Percentiles rank a stretch among this genome's conserved stretches.
phyloP scores from a whole-genome alignment of 495 filamentous ascomycete species.

The Penicillium ucsense region DNA sequence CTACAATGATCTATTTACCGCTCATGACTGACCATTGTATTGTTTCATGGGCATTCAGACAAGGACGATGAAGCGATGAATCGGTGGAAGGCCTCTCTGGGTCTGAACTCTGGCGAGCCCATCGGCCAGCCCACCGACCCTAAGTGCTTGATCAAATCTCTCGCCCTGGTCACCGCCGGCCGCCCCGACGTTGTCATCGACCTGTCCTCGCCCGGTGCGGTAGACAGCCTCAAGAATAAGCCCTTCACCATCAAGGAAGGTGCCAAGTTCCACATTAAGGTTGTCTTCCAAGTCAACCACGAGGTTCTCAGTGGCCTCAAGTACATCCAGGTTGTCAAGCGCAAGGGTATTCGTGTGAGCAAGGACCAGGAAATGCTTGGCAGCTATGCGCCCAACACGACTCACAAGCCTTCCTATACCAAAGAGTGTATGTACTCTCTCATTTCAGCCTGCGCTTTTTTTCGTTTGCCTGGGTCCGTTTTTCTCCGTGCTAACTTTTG shows the following conservation, averaged over 20 bases:
- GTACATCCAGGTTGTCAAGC: constrained; percentile 87
- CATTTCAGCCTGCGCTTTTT: too few species aligned
- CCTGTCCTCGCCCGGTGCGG: constrained; percentile 51
- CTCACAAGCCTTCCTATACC: constrained; percentile 68
- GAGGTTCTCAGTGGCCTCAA: constrained; percentile 90
- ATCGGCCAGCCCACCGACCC: constrained; percentile 63
- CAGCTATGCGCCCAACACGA: constrained; percentile 82
- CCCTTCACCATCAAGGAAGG: constrained; percentile 98
- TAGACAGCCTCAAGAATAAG: constrained; percentile 65
- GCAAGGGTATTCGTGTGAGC: constrained; percentile 70
- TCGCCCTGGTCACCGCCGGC: constrained; percentile 71
- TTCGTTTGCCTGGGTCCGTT: background rate
- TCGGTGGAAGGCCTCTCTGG: constrained; percentile 94
- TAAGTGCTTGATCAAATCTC: constrained; percentile 80
- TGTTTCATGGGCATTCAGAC: constrained; percentile 23
- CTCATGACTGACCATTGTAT: background rate
- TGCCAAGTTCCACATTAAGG: constrained; percentile 83
- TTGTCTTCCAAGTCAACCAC: constrained; percentile 87
- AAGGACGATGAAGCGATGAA: constrained; percentile 83
- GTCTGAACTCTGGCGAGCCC: constrained; percentile 59
- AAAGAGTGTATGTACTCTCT: constrained; percentile 68
- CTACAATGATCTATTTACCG: background rate
- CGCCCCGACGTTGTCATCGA: constrained; percentile 80
- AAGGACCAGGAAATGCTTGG: constrained; percentile 98
- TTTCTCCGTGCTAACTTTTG: background rate